A percentile compares a stretch with the other conserved stretches of the same genome.
Evolutionary conservation across 2,329 filamentous ascomycete genomes (phyloP).

Genomic region (Colletotrichum filicis): DNA sequence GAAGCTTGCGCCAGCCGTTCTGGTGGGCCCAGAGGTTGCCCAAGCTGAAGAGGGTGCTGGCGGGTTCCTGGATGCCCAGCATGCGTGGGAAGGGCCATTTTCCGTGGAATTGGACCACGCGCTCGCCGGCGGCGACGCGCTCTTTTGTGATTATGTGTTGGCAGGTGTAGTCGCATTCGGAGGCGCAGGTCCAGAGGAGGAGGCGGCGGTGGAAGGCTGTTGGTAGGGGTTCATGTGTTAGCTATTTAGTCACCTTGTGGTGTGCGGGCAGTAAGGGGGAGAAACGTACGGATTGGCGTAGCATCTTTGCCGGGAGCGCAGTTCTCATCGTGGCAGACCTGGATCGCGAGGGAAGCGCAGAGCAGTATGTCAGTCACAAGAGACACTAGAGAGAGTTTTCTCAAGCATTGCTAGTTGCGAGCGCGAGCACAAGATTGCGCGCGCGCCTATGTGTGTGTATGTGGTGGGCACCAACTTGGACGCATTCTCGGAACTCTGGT

Average conservation of each 20-base stretch:
- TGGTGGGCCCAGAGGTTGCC: slow-evolving; percentile 91
- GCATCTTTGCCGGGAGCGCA: slow-evolving; percentile 71
- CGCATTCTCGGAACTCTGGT: slow-evolving; percentile 88
- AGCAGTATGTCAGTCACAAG: slow-evolving; percentile 15
- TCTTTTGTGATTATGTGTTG: slow-evolving; percentile 88
- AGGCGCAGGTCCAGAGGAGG: slow-evolving; percentile 89
- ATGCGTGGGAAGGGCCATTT: slow-evolving; percentile 98
- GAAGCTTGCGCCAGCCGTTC: slow-evolving; percentile 78
- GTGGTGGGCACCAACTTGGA: slow-evolving; percentile 69
- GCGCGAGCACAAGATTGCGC: slow-evolving; percentile 13
- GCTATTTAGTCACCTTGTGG: not conserved
- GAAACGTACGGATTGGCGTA: slow-evolving; percentile 75
- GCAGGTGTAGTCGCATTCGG: slow-evolving; percentile 98
- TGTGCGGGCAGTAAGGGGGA: not conserved
- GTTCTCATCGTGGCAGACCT: slow-evolving; percentile 86
- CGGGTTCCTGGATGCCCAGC: slow-evolving; percentile 93
- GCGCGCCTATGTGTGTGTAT: too few species aligned
- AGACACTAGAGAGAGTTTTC: not conserved
- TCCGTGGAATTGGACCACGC: slow-evolving; percentile 92
- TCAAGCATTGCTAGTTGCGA: not conserved
- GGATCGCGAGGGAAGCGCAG: slow-evolving; percentile 15
- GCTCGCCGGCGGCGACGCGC: slow-evolving; percentile 73
- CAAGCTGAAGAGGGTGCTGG: slow-evolving; percentile 91
- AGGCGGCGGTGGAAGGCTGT: slow-evolving; percentile 85
- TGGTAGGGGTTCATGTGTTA: slow-evolving; percentile 19